Base-by-base conservation (phyloP, 2,329 filamentous ascomycete genomes). In the Orbilia ellipsospora region DNA sequence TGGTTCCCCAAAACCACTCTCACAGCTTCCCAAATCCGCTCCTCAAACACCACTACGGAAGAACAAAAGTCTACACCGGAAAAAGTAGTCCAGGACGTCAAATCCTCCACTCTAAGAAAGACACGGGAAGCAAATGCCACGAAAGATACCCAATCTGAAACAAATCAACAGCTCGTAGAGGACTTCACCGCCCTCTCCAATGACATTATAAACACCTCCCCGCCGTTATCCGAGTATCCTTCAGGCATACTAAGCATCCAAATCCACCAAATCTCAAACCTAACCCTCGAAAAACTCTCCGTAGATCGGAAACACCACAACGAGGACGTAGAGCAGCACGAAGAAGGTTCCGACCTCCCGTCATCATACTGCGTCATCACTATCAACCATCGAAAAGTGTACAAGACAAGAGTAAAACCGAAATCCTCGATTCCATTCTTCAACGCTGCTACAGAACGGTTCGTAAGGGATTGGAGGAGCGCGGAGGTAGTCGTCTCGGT, bases 1-100 rank as follows among this genome's bases (percentile, higher is more conserved):
- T 98, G 91, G 84, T 98, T 97, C 79, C 90, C 90, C 79, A 97
- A 97, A 84, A 93, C 94, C 0, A 89, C 93, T 23, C 60, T 72
- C 13, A 64, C 42, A 42, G 52, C 51, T 4, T 26, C 42, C 8
- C 67, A 72, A 54, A 64, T 72, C 44, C 44, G 50, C 18, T 12
- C 51, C 5, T 72, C 67, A 18, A 26, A 42, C 5, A 18, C 28
- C 16, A 54, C 67, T 5, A 72, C 59, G 0, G 42, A 57, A 18
- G 59, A 63, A 15, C 67, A 64, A 18, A 63, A 64, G 23, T 57
- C 59, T 4, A 28, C 50, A 6, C 67, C 70, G n/a, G 31, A 50
- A 28, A 28, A 59, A 54, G 52, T 78, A 5, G 62, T 56, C 15
- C 77, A 77, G 4, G 70, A 69, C 26, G 77, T 75, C 26, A 81